Conservation (phyloP, 257 asterid species). For the Lavandula angustifolia region DNA sequence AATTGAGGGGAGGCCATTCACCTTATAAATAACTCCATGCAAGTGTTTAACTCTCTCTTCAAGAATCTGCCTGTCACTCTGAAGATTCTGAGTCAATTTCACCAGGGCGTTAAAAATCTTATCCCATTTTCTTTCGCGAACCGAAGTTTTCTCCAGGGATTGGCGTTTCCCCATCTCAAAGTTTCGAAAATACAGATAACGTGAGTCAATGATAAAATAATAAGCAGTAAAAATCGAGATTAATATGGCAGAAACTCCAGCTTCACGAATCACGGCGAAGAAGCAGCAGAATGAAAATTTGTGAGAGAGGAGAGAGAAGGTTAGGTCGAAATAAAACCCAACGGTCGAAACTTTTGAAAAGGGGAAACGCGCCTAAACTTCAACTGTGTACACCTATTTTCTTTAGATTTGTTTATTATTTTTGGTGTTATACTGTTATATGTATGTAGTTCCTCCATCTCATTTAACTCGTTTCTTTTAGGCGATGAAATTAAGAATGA, state of each 20-base stretch:
- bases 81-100: conserved; percentile 46
- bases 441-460: too few relatives aligned
- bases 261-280: conserved; percentile 29
- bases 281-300: too few relatives aligned
- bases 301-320: too few relatives aligned
- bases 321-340: too few relatives aligned
- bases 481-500: too few relatives aligned
- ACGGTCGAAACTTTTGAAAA: too few relatives aligned
- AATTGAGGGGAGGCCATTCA: conserved; percentile 19
- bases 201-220: neutral
- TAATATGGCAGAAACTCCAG: conserved; percentile 16
- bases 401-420: too few relatives aligned
- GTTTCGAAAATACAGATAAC: neutral
- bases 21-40: conserved; percentile 55
- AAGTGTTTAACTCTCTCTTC: conserved; percentile 45
- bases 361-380: too few relatives aligned
- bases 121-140: conserved; percentile 55
- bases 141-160: conserved; percentile 33
- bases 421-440: too few relatives aligned
- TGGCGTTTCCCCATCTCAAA: conserved; percentile 54
- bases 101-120: conserved; percentile 50
- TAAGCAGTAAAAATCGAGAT: conserved; percentile 1
- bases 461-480: too few relatives aligned
- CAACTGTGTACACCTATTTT: too few relatives aligned
- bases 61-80: conserved; percentile 57